Conservation (phyloP, 352 stramenopile species). For the Globisporangium recalcitrans region DNA sequence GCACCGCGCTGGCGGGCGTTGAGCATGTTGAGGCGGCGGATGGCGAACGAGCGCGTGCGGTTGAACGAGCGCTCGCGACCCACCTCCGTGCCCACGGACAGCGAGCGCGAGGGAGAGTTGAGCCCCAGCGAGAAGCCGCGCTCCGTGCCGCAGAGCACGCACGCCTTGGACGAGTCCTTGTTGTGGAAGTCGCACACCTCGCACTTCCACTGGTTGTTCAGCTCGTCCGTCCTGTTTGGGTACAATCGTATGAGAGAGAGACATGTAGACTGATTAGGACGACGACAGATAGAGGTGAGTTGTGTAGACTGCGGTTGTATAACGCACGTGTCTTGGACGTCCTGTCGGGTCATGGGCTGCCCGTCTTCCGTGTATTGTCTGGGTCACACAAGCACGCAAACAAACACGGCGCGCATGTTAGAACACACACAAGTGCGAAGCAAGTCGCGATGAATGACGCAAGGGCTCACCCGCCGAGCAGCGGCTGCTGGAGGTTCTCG, state of each 20-base stretch:
- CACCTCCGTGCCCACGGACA: slow-evolving; percentile 40
- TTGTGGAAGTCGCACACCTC: slow-evolving; percentile 88
- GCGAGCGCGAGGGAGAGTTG: slow-evolving; percentile 33
- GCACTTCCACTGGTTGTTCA: slow-evolving; percentile 82
- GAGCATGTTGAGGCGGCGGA: slow-evolving; percentile 85
- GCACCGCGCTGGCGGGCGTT: slow-evolving; percentile 76
- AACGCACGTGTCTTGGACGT: slow-evolving; percentile 69
- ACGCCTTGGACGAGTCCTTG: slow-evolving; percentile 70
- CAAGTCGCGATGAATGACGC: neutral
- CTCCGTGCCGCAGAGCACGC: slow-evolving; percentile 79
- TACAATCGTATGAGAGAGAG: neutral
- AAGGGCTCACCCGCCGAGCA: slow-evolving; percentile 48
- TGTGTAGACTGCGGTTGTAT: neutral
- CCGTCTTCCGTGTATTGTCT: slow-evolving; percentile 84
- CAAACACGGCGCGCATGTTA: neutral
- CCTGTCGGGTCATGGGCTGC: slow-evolving; percentile 80
- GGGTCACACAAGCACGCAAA: neutral
- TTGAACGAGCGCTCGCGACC: slow-evolving; percentile 69
- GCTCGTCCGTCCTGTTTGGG: slow-evolving; percentile 49
- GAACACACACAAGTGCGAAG: neutral
- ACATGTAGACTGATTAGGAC: neutral
- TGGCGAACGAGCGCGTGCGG: slow-evolving; percentile 80
- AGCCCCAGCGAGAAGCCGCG: slow-evolving; percentile 72
- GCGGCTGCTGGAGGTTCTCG: slow-evolving; percentile 80
- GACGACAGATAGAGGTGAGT: neutral